Evolutionary conservation across 2,329 filamentous ascomycete species (phyloP).

Genomic region (Cercospora zeae-maydis): DNA sequence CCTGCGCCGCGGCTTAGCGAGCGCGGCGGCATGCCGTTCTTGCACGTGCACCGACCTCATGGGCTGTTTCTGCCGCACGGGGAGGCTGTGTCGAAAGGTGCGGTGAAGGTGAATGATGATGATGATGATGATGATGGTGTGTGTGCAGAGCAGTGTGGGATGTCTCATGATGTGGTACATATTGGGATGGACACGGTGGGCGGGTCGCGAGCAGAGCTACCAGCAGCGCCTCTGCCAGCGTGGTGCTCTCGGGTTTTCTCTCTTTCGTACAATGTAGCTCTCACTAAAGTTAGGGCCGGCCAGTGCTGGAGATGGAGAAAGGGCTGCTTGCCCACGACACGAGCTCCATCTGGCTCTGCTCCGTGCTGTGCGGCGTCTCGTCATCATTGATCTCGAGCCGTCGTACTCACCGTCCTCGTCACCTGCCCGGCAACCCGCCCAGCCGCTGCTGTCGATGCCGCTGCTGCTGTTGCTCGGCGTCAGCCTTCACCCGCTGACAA

Average conservation of each 20-base stretch:
- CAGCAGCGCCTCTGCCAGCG: not conserved
- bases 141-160: not conserved
- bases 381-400: not conserved
- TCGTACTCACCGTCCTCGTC: not conserved
- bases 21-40: not conserved
- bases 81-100: not conserved
- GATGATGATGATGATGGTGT: too few relatives aligned
- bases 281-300: not conserved
- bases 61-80: not conserved
- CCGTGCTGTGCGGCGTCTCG: not conserved
- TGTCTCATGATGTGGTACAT: not conserved
- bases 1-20: not conserved
- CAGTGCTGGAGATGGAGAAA: not conserved
- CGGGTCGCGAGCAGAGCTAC: not conserved
- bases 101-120: not conserved
- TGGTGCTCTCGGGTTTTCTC: not conserved
- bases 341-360: not conserved
- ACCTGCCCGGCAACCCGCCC: not conserved
- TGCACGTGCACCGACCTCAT: not conserved
- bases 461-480: not conserved
- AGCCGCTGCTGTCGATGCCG: not conserved
- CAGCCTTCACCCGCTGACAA: not conserved
- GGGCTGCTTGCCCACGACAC: not conserved
- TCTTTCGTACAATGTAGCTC: too few relatives aligned
- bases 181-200: not conserved